Percentiles rank a stretch among this genome's conserved stretches.
These are phyloP conservation scores for Backusella liffmaniae DNA, from an alignment of 192 early-diverging fungal species.

Conservation along the genomic window DNA sequence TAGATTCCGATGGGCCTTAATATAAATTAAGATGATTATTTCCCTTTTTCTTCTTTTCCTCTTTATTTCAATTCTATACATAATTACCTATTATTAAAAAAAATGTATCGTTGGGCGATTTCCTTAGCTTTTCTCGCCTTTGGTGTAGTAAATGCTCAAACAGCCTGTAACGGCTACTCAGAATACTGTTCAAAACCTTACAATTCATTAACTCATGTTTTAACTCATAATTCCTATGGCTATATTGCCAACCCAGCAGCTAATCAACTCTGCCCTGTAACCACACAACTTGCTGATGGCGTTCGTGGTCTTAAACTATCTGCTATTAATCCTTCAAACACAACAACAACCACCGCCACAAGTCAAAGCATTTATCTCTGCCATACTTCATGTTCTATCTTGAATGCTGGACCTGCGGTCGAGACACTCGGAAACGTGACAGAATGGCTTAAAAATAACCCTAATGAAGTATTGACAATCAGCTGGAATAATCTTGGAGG, in stretches of 20 bases:
- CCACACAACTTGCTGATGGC: constrained; percentile 68
- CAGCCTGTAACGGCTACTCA: constrained; percentile 64
- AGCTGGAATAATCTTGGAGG: constrained; percentile 65
- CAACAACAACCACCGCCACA: constrained; percentile 12
- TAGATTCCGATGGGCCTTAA: neutral
- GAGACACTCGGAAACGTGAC: constrained; percentile 55
- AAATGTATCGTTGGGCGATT: neutral
- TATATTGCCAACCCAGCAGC: constrained; percentile 52
- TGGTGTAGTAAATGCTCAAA: constrained; percentile 23
- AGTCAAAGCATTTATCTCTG: constrained; percentile 56
- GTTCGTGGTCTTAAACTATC: constrained; percentile 76
- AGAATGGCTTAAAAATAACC: constrained; percentile 61
- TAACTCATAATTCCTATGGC: constrained; percentile 77
- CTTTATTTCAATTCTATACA: neutral
- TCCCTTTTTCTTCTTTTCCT: neutral
- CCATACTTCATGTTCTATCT: constrained; percentile 59
- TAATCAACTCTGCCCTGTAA: constrained; percentile 66
- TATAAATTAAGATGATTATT: neutral
- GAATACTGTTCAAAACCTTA: constrained; percentile 65
- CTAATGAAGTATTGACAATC: constrained; percentile 75
- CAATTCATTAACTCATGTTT: constrained; percentile 59
- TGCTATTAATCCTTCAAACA: constrained; percentile 35
- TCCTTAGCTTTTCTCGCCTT: neutral
- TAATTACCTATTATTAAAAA: neutral
- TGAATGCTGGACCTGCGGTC: constrained; percentile 59